A percentile compares a stretch with the other conserved stretches of the same genome.
These are phyloP conservation scores for Saturnispora ahearnii DNA, from an alignment of 805 yeast genomes.

Conservation along the genomic window DNA sequence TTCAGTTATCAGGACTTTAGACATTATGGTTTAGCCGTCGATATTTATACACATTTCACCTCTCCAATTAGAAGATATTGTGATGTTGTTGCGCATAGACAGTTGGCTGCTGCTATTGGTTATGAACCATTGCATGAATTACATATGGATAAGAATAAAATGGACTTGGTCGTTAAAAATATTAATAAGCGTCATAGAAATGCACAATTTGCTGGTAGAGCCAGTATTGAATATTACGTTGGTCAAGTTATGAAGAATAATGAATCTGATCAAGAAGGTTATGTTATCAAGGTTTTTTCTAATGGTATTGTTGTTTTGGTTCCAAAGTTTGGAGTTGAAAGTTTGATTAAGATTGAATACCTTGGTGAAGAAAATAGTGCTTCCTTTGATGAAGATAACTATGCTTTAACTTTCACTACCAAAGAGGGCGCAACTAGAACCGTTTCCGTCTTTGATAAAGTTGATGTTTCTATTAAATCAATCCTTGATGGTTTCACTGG, in stretches of 20 bases:
- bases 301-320: constrained; percentile 93
- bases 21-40: constrained; percentile 96
- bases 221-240: constrained; percentile 93
- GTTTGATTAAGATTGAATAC: constrained; percentile 74
- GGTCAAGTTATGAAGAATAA: constrained; percentile 93
- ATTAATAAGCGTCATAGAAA: constrained; percentile 92
- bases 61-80: constrained; percentile 98
- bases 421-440: constrained; percentile 33
- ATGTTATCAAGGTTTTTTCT: constrained; percentile 82
- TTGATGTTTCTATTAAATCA: constrained; percentile 73
- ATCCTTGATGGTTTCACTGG: constrained; percentile 81
- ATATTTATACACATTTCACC: constrained; percentile 95
- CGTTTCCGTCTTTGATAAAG: constrained; percentile 68
- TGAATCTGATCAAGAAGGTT: constrained; percentile 77
- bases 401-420: constrained; percentile 49
- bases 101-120: constrained; percentile 95
- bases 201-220: constrained; percentile 98
- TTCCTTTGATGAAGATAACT: constrained; percentile 68
- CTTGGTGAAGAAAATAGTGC: constrained; percentile 58
- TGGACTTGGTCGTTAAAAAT: constrained; percentile 82
- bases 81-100: constrained; percentile 96
- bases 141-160: constrained; percentile 81
- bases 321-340: constrained; percentile 94
- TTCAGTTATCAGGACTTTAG: constrained; percentile 84
- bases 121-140: constrained; percentile 75